Evolutionary conservation across 2,329 filamentous ascomycete species (phyloP).

Genomic region (Phyllosticta citriasiana): DNA sequence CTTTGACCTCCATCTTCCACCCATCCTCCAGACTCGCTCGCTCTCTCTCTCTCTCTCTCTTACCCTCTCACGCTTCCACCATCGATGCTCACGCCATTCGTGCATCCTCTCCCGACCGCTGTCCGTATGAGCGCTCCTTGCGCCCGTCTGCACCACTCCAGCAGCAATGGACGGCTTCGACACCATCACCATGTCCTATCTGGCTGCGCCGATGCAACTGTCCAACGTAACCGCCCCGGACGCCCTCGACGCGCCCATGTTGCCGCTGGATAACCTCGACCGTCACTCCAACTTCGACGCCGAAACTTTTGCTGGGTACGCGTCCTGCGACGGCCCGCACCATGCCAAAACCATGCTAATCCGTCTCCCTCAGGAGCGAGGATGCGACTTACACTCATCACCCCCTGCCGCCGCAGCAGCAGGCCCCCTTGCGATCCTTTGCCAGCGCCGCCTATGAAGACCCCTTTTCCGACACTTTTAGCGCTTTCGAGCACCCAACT

Average conservation of each 20-base stretch:
- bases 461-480: slow-evolving; percentile 41
- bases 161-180: slow-evolving; percentile 46
- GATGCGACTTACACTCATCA: slow-evolving; percentile 37
- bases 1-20: slow-evolving; percentile 19
- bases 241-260: slow-evolving; percentile 28
- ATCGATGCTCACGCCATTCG: neutral
- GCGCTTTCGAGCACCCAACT: slow-evolving; percentile 36
- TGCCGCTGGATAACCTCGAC: slow-evolving; percentile 46
- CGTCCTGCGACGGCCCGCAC: slow-evolving; percentile 10
- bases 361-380: slow-evolving; percentile 35
- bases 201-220: slow-evolving; percentile 48
- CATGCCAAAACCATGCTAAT: slow-evolving; percentile 21
- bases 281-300: slow-evolving; percentile 51
- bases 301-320: slow-evolving; percentile 51
- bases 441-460: slow-evolving; percentile 42
- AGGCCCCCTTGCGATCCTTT: slow-evolving; percentile 36
- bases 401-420: slow-evolving; percentile 29
- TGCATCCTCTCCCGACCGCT: neutral
- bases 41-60: neutral
- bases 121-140: neutral
- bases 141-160: slow-evolving; percentile 4
- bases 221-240: slow-evolving; percentile 39
- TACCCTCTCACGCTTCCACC: neutral
- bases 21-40: slow-evolving; percentile 33
- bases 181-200: slow-evolving; percentile 52